Evolutionary conservation across 257 asterid species (phyloP).

Genomic region (Solanum clarkiae): DNA sequence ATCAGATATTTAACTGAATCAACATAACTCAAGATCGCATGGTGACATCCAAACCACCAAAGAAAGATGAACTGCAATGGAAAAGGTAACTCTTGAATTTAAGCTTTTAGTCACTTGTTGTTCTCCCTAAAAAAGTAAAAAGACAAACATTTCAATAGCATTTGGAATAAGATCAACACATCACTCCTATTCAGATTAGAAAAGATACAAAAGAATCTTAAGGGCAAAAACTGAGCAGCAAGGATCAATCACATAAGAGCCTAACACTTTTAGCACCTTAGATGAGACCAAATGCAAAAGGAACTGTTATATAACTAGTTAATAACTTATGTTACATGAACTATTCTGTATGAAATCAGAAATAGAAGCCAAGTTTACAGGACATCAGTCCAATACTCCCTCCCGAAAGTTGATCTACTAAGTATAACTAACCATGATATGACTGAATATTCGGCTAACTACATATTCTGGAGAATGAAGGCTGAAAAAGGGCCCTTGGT

Average conservation of each 20-base stretch:
- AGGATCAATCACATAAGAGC: background rate
- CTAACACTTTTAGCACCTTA: background rate
- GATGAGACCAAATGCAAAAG: background rate
- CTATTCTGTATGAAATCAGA: background rate
- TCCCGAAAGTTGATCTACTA: background rate
- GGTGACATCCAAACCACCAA: background rate
- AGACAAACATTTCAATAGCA: background rate
- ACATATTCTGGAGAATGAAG: background rate
- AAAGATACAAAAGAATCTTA: background rate
- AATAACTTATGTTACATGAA: background rate
- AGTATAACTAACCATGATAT: background rate
- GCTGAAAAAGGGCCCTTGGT: background rate
- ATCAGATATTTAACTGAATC: background rate
- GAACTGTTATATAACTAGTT: background rate
- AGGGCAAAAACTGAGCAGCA: background rate
- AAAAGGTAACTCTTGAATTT: background rate
- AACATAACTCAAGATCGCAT: background rate
- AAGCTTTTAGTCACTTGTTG: background rate
- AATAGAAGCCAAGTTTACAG: background rate
- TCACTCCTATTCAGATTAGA: background rate
- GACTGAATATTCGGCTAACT: background rate
- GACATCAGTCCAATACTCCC: background rate
- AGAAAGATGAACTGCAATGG: background rate
- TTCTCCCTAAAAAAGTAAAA: background rate
- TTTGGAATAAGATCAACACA: background rate